Evolutionary conservation across 345 rosid genomes (phyloP).

Genomic region (Hirschfeldia incana): DNA sequence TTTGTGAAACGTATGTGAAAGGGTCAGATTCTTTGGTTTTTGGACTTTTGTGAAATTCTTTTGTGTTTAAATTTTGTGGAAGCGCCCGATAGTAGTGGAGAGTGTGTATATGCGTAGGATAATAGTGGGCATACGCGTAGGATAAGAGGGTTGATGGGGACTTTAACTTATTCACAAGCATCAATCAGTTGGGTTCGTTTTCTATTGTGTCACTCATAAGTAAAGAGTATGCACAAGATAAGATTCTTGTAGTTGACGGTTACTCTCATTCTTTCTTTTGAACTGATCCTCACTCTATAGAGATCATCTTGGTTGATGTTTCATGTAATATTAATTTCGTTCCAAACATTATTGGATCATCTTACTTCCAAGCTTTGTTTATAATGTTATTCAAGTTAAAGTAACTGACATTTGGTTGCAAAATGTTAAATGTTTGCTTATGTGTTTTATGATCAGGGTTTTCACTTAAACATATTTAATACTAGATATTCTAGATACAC

Average conservation of each 20-base stretch:
- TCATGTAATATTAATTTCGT: neutral
- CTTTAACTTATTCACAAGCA: constrained; percentile 30
- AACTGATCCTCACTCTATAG: neutral
- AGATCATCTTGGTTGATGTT: neutral
- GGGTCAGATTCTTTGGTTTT: constrained; percentile 41
- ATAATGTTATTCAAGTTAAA: too few relatives aligned
- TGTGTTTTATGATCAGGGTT: too few relatives aligned
- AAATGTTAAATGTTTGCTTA: too few relatives aligned
- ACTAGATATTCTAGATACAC: too few relatives aligned
- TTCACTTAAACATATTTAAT: too few relatives aligned
- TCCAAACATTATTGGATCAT: too few relatives aligned
- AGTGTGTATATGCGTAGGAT: constrained; percentile 12
- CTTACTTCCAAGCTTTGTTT: too few relatives aligned
- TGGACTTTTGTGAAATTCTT: constrained; percentile 30
- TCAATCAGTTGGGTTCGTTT: constrained; percentile 31
- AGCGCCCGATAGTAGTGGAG: constrained; percentile 22
- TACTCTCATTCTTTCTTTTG: constrained; percentile 3
- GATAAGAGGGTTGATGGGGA: constrained; percentile 11
- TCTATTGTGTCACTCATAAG: constrained; percentile 21
- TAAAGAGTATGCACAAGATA: constrained; percentile 29
- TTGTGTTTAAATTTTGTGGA: neutral
- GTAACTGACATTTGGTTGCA: too few relatives aligned
- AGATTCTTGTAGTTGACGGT: constrained; percentile 39
- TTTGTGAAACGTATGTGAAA: constrained; percentile 36
- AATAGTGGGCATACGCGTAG: constrained; percentile 11